Conservation (phyloP, 1,139 yeast species). For the Pneumocystis jirovecii region DNA sequence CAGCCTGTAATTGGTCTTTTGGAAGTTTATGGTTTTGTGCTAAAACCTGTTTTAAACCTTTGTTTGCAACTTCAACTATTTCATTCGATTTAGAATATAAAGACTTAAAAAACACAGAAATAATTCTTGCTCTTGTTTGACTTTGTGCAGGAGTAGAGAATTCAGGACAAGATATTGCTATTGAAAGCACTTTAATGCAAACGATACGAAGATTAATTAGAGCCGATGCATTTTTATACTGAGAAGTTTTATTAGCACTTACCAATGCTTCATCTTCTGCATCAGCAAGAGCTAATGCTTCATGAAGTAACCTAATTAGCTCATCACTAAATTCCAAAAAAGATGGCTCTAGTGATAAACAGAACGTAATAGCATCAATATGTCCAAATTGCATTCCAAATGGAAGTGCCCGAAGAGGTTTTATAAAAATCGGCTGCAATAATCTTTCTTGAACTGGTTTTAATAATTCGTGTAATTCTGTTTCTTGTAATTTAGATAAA, state of each 20-base stretch:
- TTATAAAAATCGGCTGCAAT: constrained; percentile 86
- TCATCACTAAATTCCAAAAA: constrained; percentile 82
- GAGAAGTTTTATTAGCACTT: constrained; percentile 70
- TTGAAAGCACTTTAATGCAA: constrained; percentile 67
- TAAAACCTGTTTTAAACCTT: constrained; percentile 69
- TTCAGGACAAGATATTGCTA: constrained; percentile 71
- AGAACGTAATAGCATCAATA: constrained; percentile 87
- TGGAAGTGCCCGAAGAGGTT: constrained; percentile 89
- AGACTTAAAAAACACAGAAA: constrained; percentile 90
- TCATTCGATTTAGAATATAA: constrained; percentile 72
- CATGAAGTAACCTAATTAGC: constrained; percentile 64
- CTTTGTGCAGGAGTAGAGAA: constrained; percentile 48
- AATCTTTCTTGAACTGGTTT: constrained; percentile 70
- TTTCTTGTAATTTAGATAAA: constrained; percentile 53
- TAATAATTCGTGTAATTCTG: constrained; percentile 59
- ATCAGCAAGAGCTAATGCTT: constrained; percentile 86
- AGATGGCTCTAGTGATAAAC: constrained; percentile 64
- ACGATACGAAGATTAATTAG: constrained; percentile 74
- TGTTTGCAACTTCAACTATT: constrained; percentile 85
- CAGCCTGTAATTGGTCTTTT: constrained; percentile 81
- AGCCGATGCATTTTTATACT: constrained; percentile 77
- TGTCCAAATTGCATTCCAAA: constrained; percentile 98
- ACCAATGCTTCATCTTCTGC: constrained; percentile 95
- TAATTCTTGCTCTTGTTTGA: constrained; percentile 65
- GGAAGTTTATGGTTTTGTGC: constrained; percentile 82